phyloP scores from a whole-genome alignment of 1,139 yeast species.

The Yamadazyma mexicana region DNA sequence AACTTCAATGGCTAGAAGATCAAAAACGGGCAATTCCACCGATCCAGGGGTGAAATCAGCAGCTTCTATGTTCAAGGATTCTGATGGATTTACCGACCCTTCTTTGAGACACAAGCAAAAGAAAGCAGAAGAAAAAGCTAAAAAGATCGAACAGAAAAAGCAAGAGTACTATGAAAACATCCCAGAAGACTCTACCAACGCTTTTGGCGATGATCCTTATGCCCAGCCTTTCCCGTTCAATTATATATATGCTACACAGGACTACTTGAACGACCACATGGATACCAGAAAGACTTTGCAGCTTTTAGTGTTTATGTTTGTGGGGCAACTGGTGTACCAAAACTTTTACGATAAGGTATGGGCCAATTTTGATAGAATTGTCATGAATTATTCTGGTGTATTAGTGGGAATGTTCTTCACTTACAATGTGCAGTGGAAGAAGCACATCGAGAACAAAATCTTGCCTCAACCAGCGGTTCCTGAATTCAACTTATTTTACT shows the following conservation, averaged over 20 bases:
- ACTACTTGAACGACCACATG: conserved; percentile 39
- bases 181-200: conserved; percentile 6
- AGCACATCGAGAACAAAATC: conserved; percentile 14
- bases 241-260: conserved; percentile 35
- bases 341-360: conserved; percentile 19
- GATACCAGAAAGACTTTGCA: conserved; percentile 34
- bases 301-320: conserved; percentile 29
- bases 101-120: conserved; percentile 4
- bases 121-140: conserved; percentile 3
- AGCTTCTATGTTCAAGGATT: conserved; percentile 22
- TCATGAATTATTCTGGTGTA: conserved; percentile 39
- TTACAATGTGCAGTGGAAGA: conserved; percentile 23
- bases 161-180: conserved; percentile 5
- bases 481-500: conserved; percentile 39
- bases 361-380: conserved; percentile 25
- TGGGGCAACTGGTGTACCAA: conserved; percentile 32
- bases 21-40: conserved; percentile 5
- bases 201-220: conserved; percentile 19
- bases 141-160: conserved; percentile 10
- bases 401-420: conserved; percentile 29
- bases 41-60: conserved; percentile 15
- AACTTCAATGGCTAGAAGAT: conserved; percentile 16
- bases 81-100: conserved; percentile 13
- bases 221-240: conserved; percentile 27
- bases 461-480: conserved; percentile 28